Base-by-base conservation (phyloP, 2,329 filamentous ascomycete species). In the Simplicillium aogashimaense region DNA sequence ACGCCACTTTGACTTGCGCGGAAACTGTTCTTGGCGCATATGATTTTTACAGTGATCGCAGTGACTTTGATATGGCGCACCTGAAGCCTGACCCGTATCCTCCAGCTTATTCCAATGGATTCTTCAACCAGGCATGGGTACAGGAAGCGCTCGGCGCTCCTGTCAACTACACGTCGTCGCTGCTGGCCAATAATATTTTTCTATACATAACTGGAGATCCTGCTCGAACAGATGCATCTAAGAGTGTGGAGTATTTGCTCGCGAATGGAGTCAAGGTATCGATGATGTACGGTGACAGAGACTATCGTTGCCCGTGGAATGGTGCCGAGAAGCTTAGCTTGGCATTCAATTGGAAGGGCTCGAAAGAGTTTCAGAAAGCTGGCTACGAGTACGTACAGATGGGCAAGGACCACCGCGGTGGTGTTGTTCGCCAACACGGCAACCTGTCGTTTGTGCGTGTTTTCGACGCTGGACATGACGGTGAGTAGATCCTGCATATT, bases 361-460 rank as follows among this genome's bases (percentile, higher is more conserved):
- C 58, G 2, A 46, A 51, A 12, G 46, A 59, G 10, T 90, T 88
- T 55, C 63, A 67, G 3, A 56, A 61, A 0, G 77, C 85, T 0
- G 84, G 83, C 1, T 90, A 89, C 53, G 72, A 74, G 0, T 72
- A 78, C 8, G 75, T 90, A 43, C 60, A 75, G 7, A 77, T 83
- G 13, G 82, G 85, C 49, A 68, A 66, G 7, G 66, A 70, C 4
- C 79, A 80, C 59, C 72, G 76, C 50, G 83, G 74, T 28, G 86
- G 84, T n/a, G 72, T 77, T 39, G 83, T 86, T 0, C 72, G 84
- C 4, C 83, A 90, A 55, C 81, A 76, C 50, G 84, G 81, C 3
- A 86, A 86, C 47, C 69, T 83, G 37, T 76, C 70, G 3, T 83
- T 83, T 56, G 74, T 72, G 13, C 66, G 78, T 2, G 67, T 83